Evolutionary conservation across 2,329 filamentous ascomycete species (phyloP), one percentile per base, ranked within the genome.

Genomic region (Trichoderma aggressivum): DNA sequence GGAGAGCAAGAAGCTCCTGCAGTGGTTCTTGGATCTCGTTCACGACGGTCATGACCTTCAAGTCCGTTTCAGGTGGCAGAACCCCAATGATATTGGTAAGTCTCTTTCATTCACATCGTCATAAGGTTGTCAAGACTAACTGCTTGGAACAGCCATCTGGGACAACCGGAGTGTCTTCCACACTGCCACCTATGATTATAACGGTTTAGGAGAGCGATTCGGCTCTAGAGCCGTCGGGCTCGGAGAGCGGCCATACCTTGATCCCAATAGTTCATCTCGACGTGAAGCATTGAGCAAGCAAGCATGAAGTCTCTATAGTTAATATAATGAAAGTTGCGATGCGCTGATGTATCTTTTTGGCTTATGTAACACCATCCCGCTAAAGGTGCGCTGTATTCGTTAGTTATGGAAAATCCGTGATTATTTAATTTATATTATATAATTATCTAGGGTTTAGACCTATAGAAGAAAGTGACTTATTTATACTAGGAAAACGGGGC

Each of bases 101-200:
- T 73, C 28, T 14, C 1, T 21, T 43, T 11, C 6, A 0, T 21
- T 66, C 18, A 7, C 3, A 3, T 30, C 24, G 6, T 26, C 3
- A 14, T 10, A 18, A 4, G 0, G 2, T 11, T 28, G 0, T 12
- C 18, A 14, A 14, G 2, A 1, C 58, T 70, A 55, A 70, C 21
- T 8, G 4, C 30, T 32, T 14, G 3, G 7, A 21, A 66, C 79
- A 76, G 87, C 86, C 1, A 87, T 89, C 73, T 89, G 87, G 87
- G 86, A 89, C 73, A 88, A 89, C 74, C 80, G 86, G 8, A 85
- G 82, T n/a, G 85, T 85, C 1, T 88, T 85, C 74, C 87, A 89
- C 73, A 82, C 84, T 2, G 86, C 86, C 0, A 89, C 86, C 0
- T 82, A 82, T 14, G 86, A 88, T 73, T 86, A 87, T 73, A 78